Evolutionary conservation across 495 filamentous ascomycete genomes (phyloP).

Genomic region (Bombardia bombarda): DNA sequence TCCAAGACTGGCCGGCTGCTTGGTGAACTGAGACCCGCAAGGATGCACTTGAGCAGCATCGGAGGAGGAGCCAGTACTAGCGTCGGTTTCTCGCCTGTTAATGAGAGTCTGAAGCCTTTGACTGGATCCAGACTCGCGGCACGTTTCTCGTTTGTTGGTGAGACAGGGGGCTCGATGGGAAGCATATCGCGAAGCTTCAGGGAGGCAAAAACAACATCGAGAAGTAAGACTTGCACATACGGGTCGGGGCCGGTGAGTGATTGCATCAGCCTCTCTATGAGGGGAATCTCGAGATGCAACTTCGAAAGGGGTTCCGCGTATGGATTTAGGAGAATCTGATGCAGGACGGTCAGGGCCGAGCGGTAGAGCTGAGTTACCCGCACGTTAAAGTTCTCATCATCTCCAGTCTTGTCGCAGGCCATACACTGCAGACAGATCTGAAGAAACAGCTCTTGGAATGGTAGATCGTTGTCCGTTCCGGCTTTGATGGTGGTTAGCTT

Average conservation of each 20-base stretch:
- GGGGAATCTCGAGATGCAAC: slow-evolving; percentile 60
- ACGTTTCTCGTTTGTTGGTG: slow-evolving; percentile 36
- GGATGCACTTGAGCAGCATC: slow-evolving; percentile 71
- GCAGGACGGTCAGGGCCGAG: slow-evolving; percentile 60
- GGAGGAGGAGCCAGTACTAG: slow-evolving; percentile 52
- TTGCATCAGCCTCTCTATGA: slow-evolving; percentile 62
- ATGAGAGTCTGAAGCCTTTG: slow-evolving; percentile 14
- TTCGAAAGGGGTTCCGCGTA: slow-evolving; percentile 56
- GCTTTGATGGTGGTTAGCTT: slow-evolving; percentile 23
- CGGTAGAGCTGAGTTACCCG: slow-evolving; percentile 56
- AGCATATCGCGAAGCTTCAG: slow-evolving; percentile 56
- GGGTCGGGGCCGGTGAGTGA: slow-evolving; percentile 55
- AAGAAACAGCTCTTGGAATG: slow-evolving; percentile 55
- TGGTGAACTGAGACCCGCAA: slow-evolving; percentile 68
- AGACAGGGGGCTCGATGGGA: slow-evolving; percentile 32
- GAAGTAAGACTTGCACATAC: slow-evolving; percentile 63
- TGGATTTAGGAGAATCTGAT: slow-evolving; percentile 66
- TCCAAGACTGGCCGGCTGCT: slow-evolving; percentile 73
- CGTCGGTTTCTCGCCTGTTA: slow-evolving; percentile 23
- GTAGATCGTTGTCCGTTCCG: slow-evolving; percentile 40
- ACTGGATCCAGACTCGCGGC: slow-evolving; percentile 20
- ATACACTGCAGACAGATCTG: slow-evolving; percentile 51
- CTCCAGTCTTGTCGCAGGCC: slow-evolving; percentile 34
- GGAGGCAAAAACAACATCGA: slow-evolving; percentile 65
- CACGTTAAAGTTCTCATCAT: slow-evolving; percentile 24